Base-by-base conservation (phyloP, 2,329 filamentous ascomycete species). In the Rutstroemia sp. region DNA sequence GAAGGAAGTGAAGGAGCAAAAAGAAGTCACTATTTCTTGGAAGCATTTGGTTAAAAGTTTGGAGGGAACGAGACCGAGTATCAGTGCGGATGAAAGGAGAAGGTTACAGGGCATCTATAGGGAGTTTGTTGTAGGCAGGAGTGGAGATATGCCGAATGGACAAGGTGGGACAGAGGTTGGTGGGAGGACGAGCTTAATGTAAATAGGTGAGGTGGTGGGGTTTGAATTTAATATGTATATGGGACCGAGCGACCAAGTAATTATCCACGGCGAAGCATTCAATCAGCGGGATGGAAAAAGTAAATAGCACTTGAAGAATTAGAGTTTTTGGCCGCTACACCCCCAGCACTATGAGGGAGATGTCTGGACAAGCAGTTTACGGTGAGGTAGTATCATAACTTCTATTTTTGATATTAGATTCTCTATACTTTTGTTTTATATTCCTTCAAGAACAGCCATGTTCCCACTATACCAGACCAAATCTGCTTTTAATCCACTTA, bases 131-230 rank as follows among this genome's bases (percentile, higher is more conserved):
- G 88, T 89, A 4, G 92, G 91, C 0, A 80, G 94, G 64, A 96
- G 92, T 71, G 94, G 94, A 7, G 92, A 97, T 75, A 91, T 99
- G 89, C 89, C 86, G 58, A 92, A 88, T 71, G 94, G 94, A 1
- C 89, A 97, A 72, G 91, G 88, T 0, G 88, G 87, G 56, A 95
- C 86, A 71, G 94, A 97, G 73, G 84, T 99, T 73, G 94, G 94
- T 7, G 94, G 92, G 14, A 78, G 94, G 69, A 92, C 87, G 65
- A 97, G 91, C 73, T 76, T 99, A 72, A 97, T 97, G 94, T 67
- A 56, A 46, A 27, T 51, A 19, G 17, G n/a, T 51, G 8, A 25
- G 21, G 14, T 30, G 45, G 21, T n/a, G 19, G 3, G 12, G 39
- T 42, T 42, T 42, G 39, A 19, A 5, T n/a, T 23, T 14, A 19